Evolutionary conservation across 1,284 basidiomycete species (phyloP).

Genomic region (Austroboletus sp.): DNA sequence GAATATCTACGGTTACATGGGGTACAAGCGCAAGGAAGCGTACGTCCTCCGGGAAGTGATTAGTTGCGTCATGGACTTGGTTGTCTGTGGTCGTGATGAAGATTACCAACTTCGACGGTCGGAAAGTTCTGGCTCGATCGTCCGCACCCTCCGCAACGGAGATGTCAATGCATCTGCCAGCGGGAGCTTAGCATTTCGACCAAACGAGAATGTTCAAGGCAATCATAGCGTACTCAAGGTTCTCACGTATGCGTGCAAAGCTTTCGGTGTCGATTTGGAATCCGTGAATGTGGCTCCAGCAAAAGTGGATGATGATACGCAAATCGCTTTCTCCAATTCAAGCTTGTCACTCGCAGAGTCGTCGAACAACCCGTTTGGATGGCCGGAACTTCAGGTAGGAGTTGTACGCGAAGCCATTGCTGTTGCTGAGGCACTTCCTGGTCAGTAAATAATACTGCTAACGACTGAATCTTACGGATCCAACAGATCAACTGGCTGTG

Average conservation of each 20-base stretch:
- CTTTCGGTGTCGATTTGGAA: slow-evolving; percentile 74
- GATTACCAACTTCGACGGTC: slow-evolving; percentile 38
- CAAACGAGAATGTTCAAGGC: slow-evolving; percentile 67
- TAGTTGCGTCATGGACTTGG: slow-evolving; percentile 70
- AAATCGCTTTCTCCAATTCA: slow-evolving; percentile 25
- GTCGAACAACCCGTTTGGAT: slow-evolving; percentile 63
- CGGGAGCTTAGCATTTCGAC: slow-evolving; percentile 59
- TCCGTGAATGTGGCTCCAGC: slow-evolving; percentile 49
- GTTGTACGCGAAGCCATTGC: slow-evolving; percentile 86
- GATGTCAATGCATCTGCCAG: slow-evolving; percentile 33
- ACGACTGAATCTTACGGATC: slow-evolving; percentile 12
- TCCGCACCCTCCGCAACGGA: slow-evolving; percentile 25
- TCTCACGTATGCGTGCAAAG: slow-evolving; percentile 65
- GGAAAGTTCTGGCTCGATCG: slow-evolving; percentile 43
- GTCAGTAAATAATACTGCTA: slow-evolving; percentile 38
- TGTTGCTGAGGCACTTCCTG: slow-evolving; percentile 86
- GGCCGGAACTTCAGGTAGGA: slow-evolving; percentile 89
- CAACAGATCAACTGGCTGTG: slow-evolving; percentile 64
- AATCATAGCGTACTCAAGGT: slow-evolving; percentile 72
- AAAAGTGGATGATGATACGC: slow-evolving; percentile 5
- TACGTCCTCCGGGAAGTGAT: slow-evolving; percentile 79
- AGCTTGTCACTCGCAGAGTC: slow-evolving; percentile 23
- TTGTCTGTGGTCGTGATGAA: slow-evolving; percentile 73
- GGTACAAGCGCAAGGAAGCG: slow-evolving; percentile 79
- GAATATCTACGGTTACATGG: slow-evolving; percentile 69